These are phyloP conservation scores for Chaetomium strumarium DNA, from an alignment of 2,329 filamentous ascomycete species.

Conservation along the genomic window DNA sequence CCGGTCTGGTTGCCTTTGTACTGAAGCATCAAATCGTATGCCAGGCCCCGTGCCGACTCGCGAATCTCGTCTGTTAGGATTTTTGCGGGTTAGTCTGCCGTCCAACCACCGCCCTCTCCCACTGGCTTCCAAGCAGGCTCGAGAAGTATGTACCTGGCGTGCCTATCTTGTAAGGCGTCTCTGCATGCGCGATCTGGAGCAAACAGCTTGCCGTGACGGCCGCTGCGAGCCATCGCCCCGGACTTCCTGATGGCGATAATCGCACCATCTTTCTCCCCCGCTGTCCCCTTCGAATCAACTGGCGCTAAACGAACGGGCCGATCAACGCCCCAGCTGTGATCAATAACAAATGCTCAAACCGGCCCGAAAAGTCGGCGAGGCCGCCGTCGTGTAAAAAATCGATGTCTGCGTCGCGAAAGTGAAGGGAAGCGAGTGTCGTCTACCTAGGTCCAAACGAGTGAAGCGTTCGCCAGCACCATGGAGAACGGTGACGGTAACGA, in stretches of 20 bases:
- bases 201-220: constrained; percentile 15
- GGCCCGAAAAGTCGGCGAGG: not conserved
- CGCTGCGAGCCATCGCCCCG: constrained; percentile 16
- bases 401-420: not conserved
- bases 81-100: constrained; percentile 10
- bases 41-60: constrained; percentile 22
- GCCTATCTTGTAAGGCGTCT: constrained; percentile 20
- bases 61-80: constrained; percentile 21
- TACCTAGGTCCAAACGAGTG: constrained; percentile 16
- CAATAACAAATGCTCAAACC: not conserved
- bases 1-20: constrained; percentile 34
- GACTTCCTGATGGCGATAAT: constrained; percentile 4
- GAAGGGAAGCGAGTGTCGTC: constrained; percentile 5
- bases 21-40: constrained; percentile 4
- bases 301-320: not conserved
- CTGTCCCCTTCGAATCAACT: not conserved
- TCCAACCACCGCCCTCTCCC: too few relatives aligned
- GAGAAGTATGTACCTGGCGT: constrained; percentile 19
- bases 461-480: constrained; percentile 15
- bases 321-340: not conserved
- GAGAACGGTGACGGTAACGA: not conserved
- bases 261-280: constrained; percentile 12
- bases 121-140: too few relatives aligned
- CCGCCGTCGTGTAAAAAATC: not conserved
- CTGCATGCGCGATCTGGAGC: constrained; percentile 6